phyloP scores from a whole-genome alignment of 371 early-diverging fungal species.

The Apophysomyces sp. region DNA sequence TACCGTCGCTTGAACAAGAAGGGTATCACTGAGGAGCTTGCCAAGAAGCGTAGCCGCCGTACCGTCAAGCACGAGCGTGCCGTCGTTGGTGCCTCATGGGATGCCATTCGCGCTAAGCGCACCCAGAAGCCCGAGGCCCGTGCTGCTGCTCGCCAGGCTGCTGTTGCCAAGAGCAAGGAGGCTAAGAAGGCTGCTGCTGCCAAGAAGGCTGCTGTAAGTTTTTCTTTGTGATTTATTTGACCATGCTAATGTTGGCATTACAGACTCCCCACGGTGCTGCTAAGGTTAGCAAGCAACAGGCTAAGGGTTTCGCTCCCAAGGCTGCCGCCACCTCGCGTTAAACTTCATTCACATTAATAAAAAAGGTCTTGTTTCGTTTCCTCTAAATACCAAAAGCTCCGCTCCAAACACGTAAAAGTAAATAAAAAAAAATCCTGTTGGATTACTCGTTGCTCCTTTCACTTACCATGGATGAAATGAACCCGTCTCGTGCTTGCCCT shows the following conservation, averaged over 20 bases:
- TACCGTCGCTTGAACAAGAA: constrained; percentile 98
- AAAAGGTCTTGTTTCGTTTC: neutral
- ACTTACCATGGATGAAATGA: constrained; percentile 5
- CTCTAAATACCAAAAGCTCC: neutral
- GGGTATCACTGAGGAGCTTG: constrained; percentile 93
- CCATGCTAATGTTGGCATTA: neutral
- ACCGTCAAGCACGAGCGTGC: constrained; percentile 96
- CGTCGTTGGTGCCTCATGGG: constrained; percentile 93
- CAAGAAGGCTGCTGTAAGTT: constrained; percentile 60
- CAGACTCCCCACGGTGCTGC: constrained; percentile 6
- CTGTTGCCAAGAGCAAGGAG: constrained; percentile 87
- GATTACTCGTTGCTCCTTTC: neutral
- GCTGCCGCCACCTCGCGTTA: constrained; percentile 83
- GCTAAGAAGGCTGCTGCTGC: constrained; percentile 80
- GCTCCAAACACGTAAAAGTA: neutral
- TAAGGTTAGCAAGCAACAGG: constrained; percentile 80
- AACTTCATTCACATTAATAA: constrained; percentile 18
- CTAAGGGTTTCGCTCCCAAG: constrained; percentile 77
- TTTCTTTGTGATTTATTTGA: neutral
- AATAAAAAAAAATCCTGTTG: neutral
- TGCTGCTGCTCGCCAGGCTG: constrained; percentile 88
- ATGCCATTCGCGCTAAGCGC: constrained; percentile 94
- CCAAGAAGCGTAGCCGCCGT: constrained; percentile 95
- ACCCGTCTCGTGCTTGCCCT: constrained; percentile 23
- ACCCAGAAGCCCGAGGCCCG: constrained; percentile 94